phyloP scores from a whole-genome alignment of 2,329 filamentous ascomycete species.

The Xylariales sp. region DNA sequence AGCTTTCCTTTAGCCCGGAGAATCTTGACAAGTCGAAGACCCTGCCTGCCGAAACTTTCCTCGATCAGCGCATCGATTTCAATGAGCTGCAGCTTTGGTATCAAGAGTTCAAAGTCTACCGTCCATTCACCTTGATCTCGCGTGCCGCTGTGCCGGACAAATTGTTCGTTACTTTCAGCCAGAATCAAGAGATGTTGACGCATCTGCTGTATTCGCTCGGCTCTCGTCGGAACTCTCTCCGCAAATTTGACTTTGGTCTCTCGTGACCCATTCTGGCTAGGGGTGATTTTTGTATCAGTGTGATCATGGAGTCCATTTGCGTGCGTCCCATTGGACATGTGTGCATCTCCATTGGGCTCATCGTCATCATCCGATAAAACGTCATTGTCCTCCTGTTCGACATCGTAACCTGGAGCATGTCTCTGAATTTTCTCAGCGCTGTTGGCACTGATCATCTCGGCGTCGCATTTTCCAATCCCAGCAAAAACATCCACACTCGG shows the following conservation, averaged over 20 bases:
- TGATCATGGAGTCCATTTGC: slow-evolving; percentile 20
- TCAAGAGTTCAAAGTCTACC: slow-evolving; percentile 73
- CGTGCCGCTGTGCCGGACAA: slow-evolving; percentile 63
- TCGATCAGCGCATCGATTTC: slow-evolving; percentile 82
- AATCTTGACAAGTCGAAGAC: slow-evolving; percentile 79
- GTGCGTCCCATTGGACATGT: slow-evolving; percentile 12
- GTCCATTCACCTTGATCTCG: slow-evolving; percentile 71
- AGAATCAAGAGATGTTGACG: slow-evolving; percentile 71
- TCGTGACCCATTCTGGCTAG: slow-evolving; percentile 18
- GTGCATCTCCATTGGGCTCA: slow-evolving; percentile 25
- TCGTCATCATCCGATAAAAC: slow-evolving; percentile 30
- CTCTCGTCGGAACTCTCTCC: slow-evolving; percentile 34
- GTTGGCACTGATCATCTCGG: slow-evolving; percentile 37
- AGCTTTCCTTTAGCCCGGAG: slow-evolving; percentile 83
- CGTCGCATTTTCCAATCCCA: slow-evolving; percentile 53
- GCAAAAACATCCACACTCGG: slow-evolving; percentile 47
- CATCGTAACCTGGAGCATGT: slow-evolving; percentile 22
- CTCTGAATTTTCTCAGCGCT: slow-evolving; percentile 41
- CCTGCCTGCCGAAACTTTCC: slow-evolving; percentile 69
- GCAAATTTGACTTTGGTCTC: slow-evolving; percentile 48
- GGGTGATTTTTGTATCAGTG: slow-evolving; percentile 5
- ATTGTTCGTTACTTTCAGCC: slow-evolving; percentile 62
- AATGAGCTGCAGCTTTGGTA: slow-evolving; percentile 64
- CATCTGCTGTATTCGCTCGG: slow-evolving; percentile 53
- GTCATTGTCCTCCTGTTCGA: slow-evolving; percentile 22